These are phyloP conservation scores for Boletus huronensis DNA, from an alignment of 768 basidiomycete genomes.

Conservation along the genomic window DNA sequence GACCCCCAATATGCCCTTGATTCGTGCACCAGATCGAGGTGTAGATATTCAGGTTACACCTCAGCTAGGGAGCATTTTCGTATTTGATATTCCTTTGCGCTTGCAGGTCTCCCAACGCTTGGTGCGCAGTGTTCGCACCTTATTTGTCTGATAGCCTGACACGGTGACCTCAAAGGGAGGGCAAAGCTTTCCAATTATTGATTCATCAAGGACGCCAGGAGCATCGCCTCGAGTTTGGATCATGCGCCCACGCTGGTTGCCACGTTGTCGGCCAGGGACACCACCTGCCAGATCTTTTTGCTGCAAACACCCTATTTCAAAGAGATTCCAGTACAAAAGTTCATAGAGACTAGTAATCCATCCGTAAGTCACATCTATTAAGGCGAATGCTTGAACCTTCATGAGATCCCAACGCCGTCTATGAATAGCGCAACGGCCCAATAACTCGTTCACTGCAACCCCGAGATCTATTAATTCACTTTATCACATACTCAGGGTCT, in stretches of 20 bases:
- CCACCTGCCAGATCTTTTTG: not conserved
- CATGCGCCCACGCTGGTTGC: constrained; percentile 6
- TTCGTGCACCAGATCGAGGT: constrained; percentile 13
- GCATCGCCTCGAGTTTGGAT: constrained; percentile 19
- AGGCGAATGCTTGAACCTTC: constrained; percentile 4
- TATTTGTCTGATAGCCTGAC: constrained; percentile 10
- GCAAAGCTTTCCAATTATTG: constrained; percentile 11
- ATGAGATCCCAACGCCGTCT: constrained; percentile 12
- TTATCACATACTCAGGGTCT: constrained; percentile 28
- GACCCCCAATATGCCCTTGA: constrained; percentile 6
- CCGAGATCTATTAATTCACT: not conserved
- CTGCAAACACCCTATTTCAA: not conserved
- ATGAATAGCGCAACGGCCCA: constrained; percentile 19
- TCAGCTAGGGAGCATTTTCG: constrained; percentile 4
- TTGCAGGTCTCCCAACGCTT: constrained; percentile 2
- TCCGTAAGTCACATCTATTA: constrained; percentile 21
- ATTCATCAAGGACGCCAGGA: constrained; percentile 8
- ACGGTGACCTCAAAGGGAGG: constrained; percentile 3
- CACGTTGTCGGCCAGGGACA: constrained; percentile 18
- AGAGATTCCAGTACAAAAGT: constrained; percentile 3
- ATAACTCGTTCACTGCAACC: constrained; percentile 6
- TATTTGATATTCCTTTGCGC: constrained; percentile 21
- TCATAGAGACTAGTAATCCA: constrained; percentile 1
- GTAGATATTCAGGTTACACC: not conserved
- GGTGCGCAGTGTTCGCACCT: constrained; percentile 14